Base-by-base conservation (phyloP, 2,329 filamentous ascomycete genomes). In the Colletotrichum australisinense region DNA sequence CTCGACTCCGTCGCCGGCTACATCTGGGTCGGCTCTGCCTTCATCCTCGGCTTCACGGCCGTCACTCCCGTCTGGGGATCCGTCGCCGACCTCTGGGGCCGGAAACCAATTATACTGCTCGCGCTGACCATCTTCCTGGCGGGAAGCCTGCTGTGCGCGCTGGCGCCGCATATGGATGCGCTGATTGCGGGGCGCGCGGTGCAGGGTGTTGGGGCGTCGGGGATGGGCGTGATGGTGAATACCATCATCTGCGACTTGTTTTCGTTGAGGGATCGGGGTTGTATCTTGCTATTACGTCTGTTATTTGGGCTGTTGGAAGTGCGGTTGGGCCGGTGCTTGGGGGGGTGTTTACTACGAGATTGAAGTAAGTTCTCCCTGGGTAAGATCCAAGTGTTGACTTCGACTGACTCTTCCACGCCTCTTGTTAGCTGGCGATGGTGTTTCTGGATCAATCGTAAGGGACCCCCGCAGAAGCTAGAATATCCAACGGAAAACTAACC, bases 131-230 rank as follows among this genome's bases (percentile, higher is more conserved):
- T 86, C 11, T 86, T 87, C 67, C 86, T 86, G 79, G 79, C 87
- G 26, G 89, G 88, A 2, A 89, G 87, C 46, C 79, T 90, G 35
- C 77, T 90, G 1, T 90, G 88, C 75, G 89, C 85, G 42, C 79
- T 89, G 4, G 86, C 86, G 62, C 80, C 79, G 56, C 85, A 71
- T 52, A 77, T 78, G 26, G 69, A 69, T 1, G 82, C 85, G 66
- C 78, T 91, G n/a, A 84, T 87, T 65, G 73, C 80, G 12, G 80
- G 80, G 19, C 80, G 80, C 8, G 79, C 82, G 2, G 78, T 85
- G 26, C 85, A 88, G 76, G 86, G 86, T 9, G 79, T 87, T 1
- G 86, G 86, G 8, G 85, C 82, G 11, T 86, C 85, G 1, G 86
- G 84, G 0, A 84, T 87, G n/a, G 86, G 86, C 73, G 82, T 84